phyloP scores from a whole-genome alignment of 768 basidiomycete species.

The Hirschioporus abietinus region DNA sequence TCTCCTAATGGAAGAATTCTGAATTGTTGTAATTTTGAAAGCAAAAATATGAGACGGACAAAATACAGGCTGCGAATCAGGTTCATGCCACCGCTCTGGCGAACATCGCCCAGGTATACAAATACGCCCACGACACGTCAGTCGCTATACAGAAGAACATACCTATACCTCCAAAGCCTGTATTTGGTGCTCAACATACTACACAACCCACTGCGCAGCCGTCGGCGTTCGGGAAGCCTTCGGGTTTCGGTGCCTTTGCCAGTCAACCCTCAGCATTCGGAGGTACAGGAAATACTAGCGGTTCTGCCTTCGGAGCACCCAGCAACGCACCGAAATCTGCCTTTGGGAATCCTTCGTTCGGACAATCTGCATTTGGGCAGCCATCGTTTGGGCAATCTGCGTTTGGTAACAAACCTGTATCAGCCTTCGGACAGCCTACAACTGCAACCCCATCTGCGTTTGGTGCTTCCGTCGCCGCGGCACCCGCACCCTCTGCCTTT shows the following conservation, averaged over 20 bases:
- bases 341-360: conserved; percentile 35
- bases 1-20: not conserved
- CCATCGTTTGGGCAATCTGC: conserved; percentile 22
- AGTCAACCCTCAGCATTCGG: conserved; percentile 26
- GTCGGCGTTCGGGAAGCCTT: conserved; percentile 1
- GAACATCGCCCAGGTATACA: conserved; percentile 45
- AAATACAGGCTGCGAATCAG: conserved; percentile 49
- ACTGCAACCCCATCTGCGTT: conserved; percentile 12
- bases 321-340: conserved; percentile 16
- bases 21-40: conserved; percentile 16
- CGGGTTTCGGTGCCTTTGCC: conserved; percentile 17
- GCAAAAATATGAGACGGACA: conserved; percentile 54
- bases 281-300: conserved; percentile 3
- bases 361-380: conserved; percentile 18
- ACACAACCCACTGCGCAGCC: not conserved
- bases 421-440: conserved; percentile 9
- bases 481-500: conserved; percentile 11
- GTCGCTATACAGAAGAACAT: conserved; percentile 21
- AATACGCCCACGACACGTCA: conserved; percentile 40
- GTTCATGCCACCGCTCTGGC: conserved; percentile 38
- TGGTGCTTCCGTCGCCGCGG: conserved; percentile 16
- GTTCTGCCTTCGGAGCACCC: conserved; percentile 33
- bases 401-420: conserved; percentile 8
- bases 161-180: conserved; percentile 14
- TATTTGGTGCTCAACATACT: not conserved